Conservation (phyloP, 164 flowering plant genomes). For the Stephania japonica region DNA sequence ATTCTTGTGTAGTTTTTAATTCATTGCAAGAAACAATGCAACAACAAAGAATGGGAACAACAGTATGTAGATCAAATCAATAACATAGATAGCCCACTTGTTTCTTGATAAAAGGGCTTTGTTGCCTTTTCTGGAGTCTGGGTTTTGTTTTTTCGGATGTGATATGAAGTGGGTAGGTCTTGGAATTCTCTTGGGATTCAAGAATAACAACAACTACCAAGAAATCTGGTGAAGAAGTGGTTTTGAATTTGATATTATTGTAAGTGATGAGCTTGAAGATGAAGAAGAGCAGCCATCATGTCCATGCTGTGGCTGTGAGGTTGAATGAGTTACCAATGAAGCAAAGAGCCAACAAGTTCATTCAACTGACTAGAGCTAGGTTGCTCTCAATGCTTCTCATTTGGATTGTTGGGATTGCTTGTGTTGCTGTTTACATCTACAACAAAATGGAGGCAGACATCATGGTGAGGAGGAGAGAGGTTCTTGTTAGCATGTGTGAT, state of each 20-base stretch:
- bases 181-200: constrained; percentile 2
- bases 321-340: constrained; percentile 18
- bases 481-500: constrained; percentile 72
- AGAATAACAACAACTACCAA: constrained; percentile 5
- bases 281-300: constrained; percentile 18
- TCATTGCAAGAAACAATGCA: constrained; percentile 17
- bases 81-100: background rate
- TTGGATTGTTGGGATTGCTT: constrained; percentile 37
- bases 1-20: constrained; percentile 6
- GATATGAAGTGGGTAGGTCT: constrained; percentile 9
- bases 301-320: constrained; percentile 22
- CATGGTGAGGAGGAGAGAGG: constrained; percentile 58
- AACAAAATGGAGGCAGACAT: constrained; percentile 36
- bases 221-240: background rate
- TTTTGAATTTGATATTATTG: too few species aligned
- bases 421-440: constrained; percentile 29
- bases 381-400: constrained; percentile 26
- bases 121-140: constrained; percentile 5
- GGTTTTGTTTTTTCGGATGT: constrained; percentile 6
- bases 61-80: constrained; percentile 4
- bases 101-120: constrained; percentile 15
- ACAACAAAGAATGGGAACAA: constrained; percentile 4
- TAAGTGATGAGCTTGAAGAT: constrained; percentile 23
- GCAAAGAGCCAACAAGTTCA: constrained; percentile 11
- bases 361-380: constrained; percentile 14